Conservation (phyloP, 2,329 filamentous ascomycete species). For the Colletotrichum limetticola region DNA sequence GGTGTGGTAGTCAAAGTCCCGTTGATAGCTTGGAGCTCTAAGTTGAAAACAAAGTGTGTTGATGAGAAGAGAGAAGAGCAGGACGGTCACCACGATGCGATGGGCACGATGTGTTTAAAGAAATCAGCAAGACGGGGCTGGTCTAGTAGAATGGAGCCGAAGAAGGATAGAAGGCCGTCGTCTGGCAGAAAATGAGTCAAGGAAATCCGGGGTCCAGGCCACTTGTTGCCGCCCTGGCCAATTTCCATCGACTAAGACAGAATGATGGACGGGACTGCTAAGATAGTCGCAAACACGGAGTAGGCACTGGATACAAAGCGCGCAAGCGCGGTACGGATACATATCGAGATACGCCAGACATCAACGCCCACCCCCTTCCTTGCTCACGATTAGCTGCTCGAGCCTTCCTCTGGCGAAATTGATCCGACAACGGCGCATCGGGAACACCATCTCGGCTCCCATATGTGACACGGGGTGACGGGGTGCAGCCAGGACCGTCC, state of each 20-base stretch:
- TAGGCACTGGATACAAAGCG: conserved; percentile 19
- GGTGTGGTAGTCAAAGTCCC: not conserved
- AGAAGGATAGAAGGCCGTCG: conserved; percentile 10
- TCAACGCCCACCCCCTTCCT: not conserved
- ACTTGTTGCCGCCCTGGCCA: conserved; percentile 5
- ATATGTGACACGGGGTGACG: conserved; percentile 5
- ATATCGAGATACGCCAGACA: not conserved
- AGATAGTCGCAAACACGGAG: conserved; percentile 8
- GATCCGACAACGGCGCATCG: conserved; percentile 23
- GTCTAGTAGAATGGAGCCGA: conserved; percentile 27
- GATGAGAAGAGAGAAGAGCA: not conserved
- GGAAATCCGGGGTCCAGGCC: conserved; percentile 33
- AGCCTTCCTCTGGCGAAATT: not conserved
- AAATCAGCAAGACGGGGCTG: conserved; percentile 24
- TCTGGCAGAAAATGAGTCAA: conserved; percentile 33
- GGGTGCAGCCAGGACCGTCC: not conserved
- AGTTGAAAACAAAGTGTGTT: not conserved
- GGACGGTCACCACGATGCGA: not conserved
- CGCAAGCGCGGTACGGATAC: conserved; percentile 11
- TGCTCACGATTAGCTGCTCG: conserved; percentile 23
- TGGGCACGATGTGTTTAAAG: conserved; percentile 27
- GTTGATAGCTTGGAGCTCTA: not conserved
- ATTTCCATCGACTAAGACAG: not conserved
- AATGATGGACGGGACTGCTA: not conserved
- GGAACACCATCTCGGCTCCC: conserved; percentile 5